These are phyloP conservation scores for Crotalaria pallida DNA, from an alignment of 306 rosid genomes.

Conservation along the genomic window DNA sequence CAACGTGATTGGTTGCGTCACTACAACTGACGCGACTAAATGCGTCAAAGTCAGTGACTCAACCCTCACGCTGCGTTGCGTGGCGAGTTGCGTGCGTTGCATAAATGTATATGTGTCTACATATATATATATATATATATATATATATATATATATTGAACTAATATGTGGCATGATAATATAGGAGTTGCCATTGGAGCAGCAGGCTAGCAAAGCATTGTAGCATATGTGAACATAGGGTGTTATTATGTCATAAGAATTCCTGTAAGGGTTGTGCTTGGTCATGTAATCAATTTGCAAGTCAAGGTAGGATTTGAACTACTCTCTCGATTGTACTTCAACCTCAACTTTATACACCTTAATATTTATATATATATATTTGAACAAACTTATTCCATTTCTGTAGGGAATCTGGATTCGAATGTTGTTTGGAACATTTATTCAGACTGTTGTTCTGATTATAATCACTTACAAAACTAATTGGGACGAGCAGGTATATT, in stretches of 20 bases:
- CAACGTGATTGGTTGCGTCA: no score
- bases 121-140: no score
- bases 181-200: no score
- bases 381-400: not conserved
- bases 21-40: no score
- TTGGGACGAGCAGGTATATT: conserved; percentile 59
- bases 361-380: not conserved
- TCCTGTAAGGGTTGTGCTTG: conserved; percentile 39
- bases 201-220: conserved; percentile 27
- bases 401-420: conserved; percentile 62
- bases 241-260: conserved; percentile 46
- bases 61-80: no score
- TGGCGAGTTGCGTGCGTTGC: no score
- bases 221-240: conserved; percentile 43
- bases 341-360: no score
- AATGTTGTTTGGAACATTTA: conserved; percentile 52
- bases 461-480: conserved; percentile 52
- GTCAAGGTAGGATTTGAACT: conserved; percentile 26
- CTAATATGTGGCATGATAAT: no score
- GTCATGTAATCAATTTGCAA: conserved; percentile 26
- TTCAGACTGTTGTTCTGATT: conserved; percentile 45
- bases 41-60: no score
- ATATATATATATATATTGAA: no score
- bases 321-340: not conserved
- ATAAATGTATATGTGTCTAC: no score